These are phyloP conservation scores for Tanacetum coccineum DNA, from an alignment of 129 eudicot genomes.

Conservation along the genomic window DNA sequence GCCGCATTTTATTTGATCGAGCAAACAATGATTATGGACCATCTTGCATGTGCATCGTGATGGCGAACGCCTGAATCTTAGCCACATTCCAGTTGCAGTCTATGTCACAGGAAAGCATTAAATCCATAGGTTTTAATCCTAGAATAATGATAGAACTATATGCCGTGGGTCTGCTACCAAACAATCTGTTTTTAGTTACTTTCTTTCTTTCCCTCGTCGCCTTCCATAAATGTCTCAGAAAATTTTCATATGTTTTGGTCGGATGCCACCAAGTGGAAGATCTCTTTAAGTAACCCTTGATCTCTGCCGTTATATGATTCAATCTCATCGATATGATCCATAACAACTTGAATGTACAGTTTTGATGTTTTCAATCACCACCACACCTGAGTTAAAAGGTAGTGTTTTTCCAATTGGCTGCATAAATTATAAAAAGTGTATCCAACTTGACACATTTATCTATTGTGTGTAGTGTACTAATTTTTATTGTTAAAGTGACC, in stretches of 20 bases:
- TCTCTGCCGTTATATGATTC: constrained; percentile 90
- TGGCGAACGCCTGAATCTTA: constrained; percentile 82
- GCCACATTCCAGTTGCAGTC: no score
- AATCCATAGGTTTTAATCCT: constrained; percentile 84
- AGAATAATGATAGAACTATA: constrained; percentile 62
- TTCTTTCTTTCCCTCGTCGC: constrained; percentile 69
- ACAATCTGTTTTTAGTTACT: constrained; percentile 51
- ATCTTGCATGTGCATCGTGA: constrained; percentile 59
- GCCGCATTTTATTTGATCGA: constrained; percentile 79
- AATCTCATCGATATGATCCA: constrained; percentile 74
- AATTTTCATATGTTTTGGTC: constrained; percentile 73
- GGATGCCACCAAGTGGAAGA: constrained; percentile 96
- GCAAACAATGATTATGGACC: constrained; percentile 82
- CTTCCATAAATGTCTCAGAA: constrained; percentile 75
- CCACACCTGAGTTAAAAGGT: constrained; percentile 79
- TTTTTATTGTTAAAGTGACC: no score
- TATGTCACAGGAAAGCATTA: constrained; percentile 70
- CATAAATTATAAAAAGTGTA: no score
- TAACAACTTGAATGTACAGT: constrained; percentile 66
- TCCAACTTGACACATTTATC: no score
- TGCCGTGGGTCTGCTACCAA: constrained; percentile 74
- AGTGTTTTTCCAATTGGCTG: constrained; percentile 75
- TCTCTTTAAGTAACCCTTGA: constrained; percentile 84
- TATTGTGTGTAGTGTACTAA: no score
- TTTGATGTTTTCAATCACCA: constrained; percentile 83